Percentiles rank a stretch among this genome's conserved stretches.
Evolutionary conservation across 1,284 basidiomycete species (phyloP).

Genomic region (Xanthoconium separans): DNA sequence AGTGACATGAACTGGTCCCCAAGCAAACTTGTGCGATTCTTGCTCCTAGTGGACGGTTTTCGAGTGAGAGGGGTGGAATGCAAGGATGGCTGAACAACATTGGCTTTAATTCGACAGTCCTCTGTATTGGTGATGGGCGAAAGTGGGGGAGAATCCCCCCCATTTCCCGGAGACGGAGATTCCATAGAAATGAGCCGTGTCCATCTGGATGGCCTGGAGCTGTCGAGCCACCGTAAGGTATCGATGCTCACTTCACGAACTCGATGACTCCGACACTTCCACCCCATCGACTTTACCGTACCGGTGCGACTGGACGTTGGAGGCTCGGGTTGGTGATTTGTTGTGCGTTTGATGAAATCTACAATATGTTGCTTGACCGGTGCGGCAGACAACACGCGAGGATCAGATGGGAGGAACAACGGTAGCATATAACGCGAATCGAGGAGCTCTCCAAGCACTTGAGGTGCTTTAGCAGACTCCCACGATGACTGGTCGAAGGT

Average conservation of each 20-base stretch:
- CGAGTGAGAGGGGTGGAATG: constrained; percentile 63
- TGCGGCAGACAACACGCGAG: constrained; percentile 71
- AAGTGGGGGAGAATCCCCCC: constrained; percentile 29
- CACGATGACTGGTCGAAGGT: constrained; percentile 63
- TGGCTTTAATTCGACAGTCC: constrained; percentile 28
- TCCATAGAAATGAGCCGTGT: constrained; percentile 41
- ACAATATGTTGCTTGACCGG: constrained; percentile 46
- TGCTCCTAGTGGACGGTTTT: constrained; percentile 58
- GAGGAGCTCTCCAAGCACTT: constrained; percentile 82
- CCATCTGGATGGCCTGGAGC: constrained; percentile 41
- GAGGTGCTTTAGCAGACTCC: constrained; percentile 74
- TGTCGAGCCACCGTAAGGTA: constrained; percentile 68
- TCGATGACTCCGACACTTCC: constrained; percentile 54
- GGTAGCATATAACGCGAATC: constrained; percentile 94
- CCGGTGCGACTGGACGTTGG: constrained; percentile 42
- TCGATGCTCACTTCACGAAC: constrained; percentile 60
- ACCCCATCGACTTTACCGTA: constrained; percentile 46
- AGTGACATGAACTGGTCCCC: constrained; percentile 30
- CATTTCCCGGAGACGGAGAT: constrained; percentile 35
- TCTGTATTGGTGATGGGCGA: constrained; percentile 27
- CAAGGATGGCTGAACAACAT: constrained; percentile 43
- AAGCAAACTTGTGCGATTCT: constrained; percentile 51
- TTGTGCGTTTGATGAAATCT: constrained; percentile 32
- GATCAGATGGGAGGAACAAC: constrained; percentile 78
- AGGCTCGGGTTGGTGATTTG: constrained; percentile 34